Base-by-base conservation (phyloP, 805 yeast species). In the Metschnikowia baotianmanensis region DNA sequence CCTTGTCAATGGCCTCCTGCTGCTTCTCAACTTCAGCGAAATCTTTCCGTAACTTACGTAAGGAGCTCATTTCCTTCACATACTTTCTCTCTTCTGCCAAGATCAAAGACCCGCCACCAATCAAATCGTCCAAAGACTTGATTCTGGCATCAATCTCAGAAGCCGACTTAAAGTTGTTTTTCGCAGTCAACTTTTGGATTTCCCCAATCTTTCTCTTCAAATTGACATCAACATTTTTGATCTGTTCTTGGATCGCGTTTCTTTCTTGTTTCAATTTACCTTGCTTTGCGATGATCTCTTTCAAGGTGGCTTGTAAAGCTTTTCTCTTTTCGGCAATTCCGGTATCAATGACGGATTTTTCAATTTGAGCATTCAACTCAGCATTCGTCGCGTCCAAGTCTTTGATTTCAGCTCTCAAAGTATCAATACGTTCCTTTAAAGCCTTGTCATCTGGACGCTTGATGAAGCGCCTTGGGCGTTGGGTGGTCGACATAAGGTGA, bases 41-140 rank as follows among this genome's bases (percentile, higher is more conserved):
- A 62, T 83, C 90, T 63, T 83, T 84, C 58, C 82, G 80, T 59
- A 85, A 69, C 68, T 86, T 88, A 67, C 91, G 82, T 63, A 93
- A 77, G 33, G 82, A 65, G 38, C 88, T 76, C 74, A 88, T 85
- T 69, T 91, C 98, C 69, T 86, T 86, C 52, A 93, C 80, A 50
- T 74, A 67, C 59, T 81, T 76, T 71, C 87, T 83, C 76, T 93
- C 99, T 49, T 91, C 96, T 39, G 89, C 97, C 58, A 93, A 79
- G 55, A 86, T 78, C 61, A 93, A 73, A 33, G 74, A 66, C 48
- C 98, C 98, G 36, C 84, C 67, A 41, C 85, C 86, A 47, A 93
- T 82, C 51, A 76, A 71, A 31, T 74, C 76, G 61, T 93, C 97
- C 57, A 88, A 77, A 50, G 71, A 71, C 44, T 61, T 59, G 57